A percentile compares a stretch with the other conserved stretches of the same genome.
These are phyloP conservation scores for Spathaspora arborariae DNA, from an alignment of 805 yeast species.

Conservation along the genomic window DNA sequence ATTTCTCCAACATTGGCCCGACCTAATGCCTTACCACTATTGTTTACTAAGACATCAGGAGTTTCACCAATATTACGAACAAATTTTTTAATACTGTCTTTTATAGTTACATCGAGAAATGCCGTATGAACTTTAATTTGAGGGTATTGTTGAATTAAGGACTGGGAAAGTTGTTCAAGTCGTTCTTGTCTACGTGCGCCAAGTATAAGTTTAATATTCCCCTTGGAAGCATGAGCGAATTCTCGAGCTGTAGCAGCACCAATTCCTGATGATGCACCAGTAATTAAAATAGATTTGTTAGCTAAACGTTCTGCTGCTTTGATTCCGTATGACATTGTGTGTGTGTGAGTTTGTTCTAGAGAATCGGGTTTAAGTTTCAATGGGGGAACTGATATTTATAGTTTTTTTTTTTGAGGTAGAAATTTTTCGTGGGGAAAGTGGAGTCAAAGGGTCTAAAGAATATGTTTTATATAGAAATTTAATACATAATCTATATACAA, in stretches of 20 bases:
- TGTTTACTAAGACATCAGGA: conserved; percentile 35
- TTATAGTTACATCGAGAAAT: conserved; percentile 28
- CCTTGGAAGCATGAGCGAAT: conserved; percentile 37
- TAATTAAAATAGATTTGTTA: conserved; percentile 32
- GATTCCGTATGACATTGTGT: conserved; percentile 31
- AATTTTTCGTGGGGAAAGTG: not conserved
- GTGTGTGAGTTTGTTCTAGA: not conserved
- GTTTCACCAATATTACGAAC: conserved; percentile 27
- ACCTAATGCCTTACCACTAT: conserved; percentile 41
- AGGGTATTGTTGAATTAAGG: conserved; percentile 21
- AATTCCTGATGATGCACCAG: conserved; percentile 42
- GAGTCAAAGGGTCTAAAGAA: not conserved
- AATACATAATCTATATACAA: not conserved
- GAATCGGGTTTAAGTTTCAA: not conserved
- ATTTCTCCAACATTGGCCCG: conserved; percentile 28
- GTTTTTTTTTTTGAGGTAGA: not conserved
- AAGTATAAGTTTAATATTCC: conserved; percentile 32
- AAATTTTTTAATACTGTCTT: conserved; percentile 25
- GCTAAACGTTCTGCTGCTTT: conserved; percentile 39
- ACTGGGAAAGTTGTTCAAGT: conserved; percentile 21
- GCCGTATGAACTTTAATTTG: conserved; percentile 26
- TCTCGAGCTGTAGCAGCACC: conserved; percentile 41
- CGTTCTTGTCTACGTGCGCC: conserved; percentile 36
- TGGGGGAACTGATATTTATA: not conserved
- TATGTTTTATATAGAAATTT: not conserved